phyloP scores from a whole-genome alignment of 208 protist genomes.

The Leishmania tropica region DNA sequence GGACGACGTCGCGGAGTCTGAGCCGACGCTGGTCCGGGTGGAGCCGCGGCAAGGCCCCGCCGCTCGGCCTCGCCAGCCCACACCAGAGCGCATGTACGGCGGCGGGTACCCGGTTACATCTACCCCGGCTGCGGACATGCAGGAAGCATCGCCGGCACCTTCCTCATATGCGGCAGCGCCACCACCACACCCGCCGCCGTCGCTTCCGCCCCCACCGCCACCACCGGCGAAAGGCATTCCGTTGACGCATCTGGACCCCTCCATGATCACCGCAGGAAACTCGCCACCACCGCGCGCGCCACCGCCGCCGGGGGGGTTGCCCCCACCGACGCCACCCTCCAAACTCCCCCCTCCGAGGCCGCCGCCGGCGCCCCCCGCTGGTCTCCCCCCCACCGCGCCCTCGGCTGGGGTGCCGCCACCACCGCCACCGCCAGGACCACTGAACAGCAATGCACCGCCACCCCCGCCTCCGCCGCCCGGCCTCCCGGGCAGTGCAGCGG shows the following conservation, averaged over 20 bases:
- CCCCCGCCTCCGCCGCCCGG: slow-evolving; percentile 23
- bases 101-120: slow-evolving; percentile 26
- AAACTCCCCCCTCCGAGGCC: slow-evolving; percentile 11
- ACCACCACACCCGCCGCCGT: slow-evolving; percentile 3
- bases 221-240: slow-evolving; percentile 10
- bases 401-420: slow-evolving; percentile 24
- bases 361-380: slow-evolving; percentile 15
- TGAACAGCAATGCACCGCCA: slow-evolving; percentile 28
- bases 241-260: slow-evolving; percentile 18
- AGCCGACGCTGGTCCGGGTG: slow-evolving; percentile 33
- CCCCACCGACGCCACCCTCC: slow-evolving; percentile 22
- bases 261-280: slow-evolving; percentile 4
- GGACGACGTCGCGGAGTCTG: slow-evolving; percentile 53
- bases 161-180: background rate
- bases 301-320: slow-evolving; percentile 19
- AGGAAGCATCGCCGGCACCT: background rate
- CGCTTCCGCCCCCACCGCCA: slow-evolving; percentile 9
- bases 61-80: slow-evolving; percentile 23
- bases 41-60: slow-evolving; percentile 15
- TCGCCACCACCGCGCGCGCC: slow-evolving; percentile 30
- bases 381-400: slow-evolving; percentile 18
- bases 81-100: slow-evolving; percentile 46
- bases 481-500: slow-evolving; percentile 1
- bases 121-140: background rate
- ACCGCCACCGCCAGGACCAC: slow-evolving; percentile 19